Conservation (phyloP, 345 rosid genomes). For the Salix suchowensis region DNA sequence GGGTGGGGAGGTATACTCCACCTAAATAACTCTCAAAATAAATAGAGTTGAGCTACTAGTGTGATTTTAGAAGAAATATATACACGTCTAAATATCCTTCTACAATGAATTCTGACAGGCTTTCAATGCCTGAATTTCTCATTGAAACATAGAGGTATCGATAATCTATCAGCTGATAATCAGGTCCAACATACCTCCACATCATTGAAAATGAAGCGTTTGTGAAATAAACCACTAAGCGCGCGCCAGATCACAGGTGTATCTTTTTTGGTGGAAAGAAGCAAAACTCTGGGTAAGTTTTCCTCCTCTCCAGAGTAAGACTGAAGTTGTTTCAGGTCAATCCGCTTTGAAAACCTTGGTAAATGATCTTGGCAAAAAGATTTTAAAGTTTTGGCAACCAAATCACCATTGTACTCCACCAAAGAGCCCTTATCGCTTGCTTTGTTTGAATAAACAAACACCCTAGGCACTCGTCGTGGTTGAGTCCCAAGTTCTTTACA, state of each 20-base stretch:
- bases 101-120: no score
- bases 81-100: no score
- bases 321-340: conserved; percentile 44
- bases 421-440: conserved; percentile 49
- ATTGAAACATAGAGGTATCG: neutral
- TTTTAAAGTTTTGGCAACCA: conserved; percentile 50
- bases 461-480: conserved; percentile 52
- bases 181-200: conserved; percentile 44
- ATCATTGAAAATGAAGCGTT: conserved; percentile 55
- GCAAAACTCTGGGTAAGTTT: conserved; percentile 54
- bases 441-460: conserved; percentile 63
- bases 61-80: no score
- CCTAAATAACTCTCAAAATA: no score
- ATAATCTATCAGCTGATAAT: neutral
- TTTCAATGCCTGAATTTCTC: no score
- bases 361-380: conserved; percentile 71
- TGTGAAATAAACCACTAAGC: conserved; percentile 72
- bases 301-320: conserved; percentile 28
- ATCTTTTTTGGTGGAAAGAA: conserved; percentile 76
- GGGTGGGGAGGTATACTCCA: no score
- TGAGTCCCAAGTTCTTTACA: conserved; percentile 60
- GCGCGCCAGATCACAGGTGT: conserved; percentile 87
- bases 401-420: conserved; percentile 67
- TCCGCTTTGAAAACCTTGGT: conserved; percentile 65
- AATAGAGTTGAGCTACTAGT: no score